Evolutionary conservation across 2,329 filamentous ascomycete genomes (phyloP), one percentile per base, ranked within the genome.

Genomic region (Fusarium agapanthi): DNA sequence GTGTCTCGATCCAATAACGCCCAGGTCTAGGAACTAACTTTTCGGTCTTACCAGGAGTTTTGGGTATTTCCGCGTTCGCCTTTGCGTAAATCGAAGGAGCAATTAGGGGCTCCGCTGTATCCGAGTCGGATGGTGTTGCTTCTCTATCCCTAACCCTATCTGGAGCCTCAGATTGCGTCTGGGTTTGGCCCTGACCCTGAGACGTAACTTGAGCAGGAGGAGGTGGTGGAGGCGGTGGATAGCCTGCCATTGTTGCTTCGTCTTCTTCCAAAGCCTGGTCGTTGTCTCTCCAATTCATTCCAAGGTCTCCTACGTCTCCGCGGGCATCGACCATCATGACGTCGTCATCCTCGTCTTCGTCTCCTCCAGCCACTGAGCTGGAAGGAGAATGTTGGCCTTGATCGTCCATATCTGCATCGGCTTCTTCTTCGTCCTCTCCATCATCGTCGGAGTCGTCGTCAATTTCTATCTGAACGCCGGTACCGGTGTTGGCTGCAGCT

Each of bases 1-100:
- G 94, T 40, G 92, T 94, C 76, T 94, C 92, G 40, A 96, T 87
- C 95, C 95, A 98, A 82, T 98, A 95, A 59, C 89, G 87, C 18
- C 93, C 91, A 16, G 93, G 91, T 60, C 87, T 88, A n/a, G 89
- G 88, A 16, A 88, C 87, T 50, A 80, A 75, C 60, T 79, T 82
- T 63, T 81, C 80, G 57, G 83, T 81, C 73, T 86, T 87, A 28
- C 89, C 89, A 2, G 95, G 95, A 0, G 96, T 98, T 79, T 92
- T 93, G 10, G 96, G 96, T 30, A 98, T 92, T 16, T 92, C 89
- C 37, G 93, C 82, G 67, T 91, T 90, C 7, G 88, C 87, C 78
- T 92, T 92, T 28, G 88, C 85, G 76, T 89, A 91, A 18, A 90
- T 86, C 1, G 84, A 86, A 7, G 89, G 85, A 8, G 90, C 88